Base-by-base conservation (phyloP, 495 filamentous ascomycete genomes). In the Penicilliopsis zonata region DNA sequence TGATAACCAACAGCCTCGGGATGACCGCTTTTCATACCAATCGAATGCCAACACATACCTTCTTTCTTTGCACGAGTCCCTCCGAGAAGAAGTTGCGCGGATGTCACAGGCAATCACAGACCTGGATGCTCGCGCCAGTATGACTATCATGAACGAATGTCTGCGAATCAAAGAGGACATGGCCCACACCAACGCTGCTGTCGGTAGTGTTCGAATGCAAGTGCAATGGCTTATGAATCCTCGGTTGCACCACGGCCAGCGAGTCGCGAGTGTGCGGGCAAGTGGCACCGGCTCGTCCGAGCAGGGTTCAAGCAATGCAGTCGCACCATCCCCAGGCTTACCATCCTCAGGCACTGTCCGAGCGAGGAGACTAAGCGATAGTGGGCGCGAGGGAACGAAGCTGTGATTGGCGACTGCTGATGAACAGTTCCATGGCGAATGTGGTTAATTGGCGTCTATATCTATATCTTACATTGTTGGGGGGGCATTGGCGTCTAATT, bases 81-180 rank as follows among this genome's bases (percentile, higher is more conserved):
- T 83, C 13, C 69, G 78, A 1, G 65, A 74, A 15, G 78, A 82
- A 42, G 64, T 82, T 25, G 57, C 51, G 15, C 66, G 73, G 26
- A 48, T 81, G 30, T 68, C 66, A 1, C 66, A 67, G 14, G 65
- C 63, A n/a, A 52, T 78, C 15, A 62, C 61, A 3, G 76, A 80
- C 14, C 60, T 79, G 27, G 78, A 83, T 38, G 71, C 70, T 8
- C 67, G 74, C 14, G 69, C 73, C 17, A 76, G 64, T 46, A 76
- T 82, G 75, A 63, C 76, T 34, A 60, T 76, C 31, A 68, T 82
- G 60, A 81, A 76, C 46, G 78, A 82, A 49, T 74, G 60, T 23
- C 57, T 81, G 18, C 70, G 75, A 5, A 62, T 68, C 29, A 74
- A 79, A 35, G 78, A 82, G 41, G 76, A 82, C 36, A 67, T 80